Evolutionary conservation across 495 filamentous ascomycete genomes (phyloP).

Genomic region (Aspergillus diversus): DNA sequence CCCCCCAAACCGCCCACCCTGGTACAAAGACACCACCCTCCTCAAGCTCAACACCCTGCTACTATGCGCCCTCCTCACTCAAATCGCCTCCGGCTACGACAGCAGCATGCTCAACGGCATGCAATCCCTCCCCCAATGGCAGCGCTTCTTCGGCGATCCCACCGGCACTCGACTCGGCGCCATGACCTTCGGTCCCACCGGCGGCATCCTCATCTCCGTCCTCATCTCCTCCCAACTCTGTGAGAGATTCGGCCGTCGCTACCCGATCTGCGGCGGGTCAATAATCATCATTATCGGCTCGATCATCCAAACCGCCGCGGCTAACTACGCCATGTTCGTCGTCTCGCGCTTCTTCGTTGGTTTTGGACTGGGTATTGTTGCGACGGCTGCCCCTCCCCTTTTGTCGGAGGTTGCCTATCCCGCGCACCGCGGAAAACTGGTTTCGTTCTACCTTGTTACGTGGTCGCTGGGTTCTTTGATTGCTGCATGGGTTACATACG

Average conservation of each 20-base stretch:
- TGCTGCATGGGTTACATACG: constrained; percentile 13
- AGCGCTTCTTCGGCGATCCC: constrained; percentile 8
- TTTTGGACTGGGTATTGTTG: constrained; percentile 46
- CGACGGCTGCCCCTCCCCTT: constrained; percentile 47
- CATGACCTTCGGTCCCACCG: constrained; percentile 15
- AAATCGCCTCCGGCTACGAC: constrained; percentile 19
- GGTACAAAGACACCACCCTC: constrained; percentile 5
- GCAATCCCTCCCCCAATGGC: constrained; percentile 17
- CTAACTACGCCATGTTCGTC: constrained; percentile 46
- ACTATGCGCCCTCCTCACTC: constrained; percentile 11
- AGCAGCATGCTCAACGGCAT: constrained; percentile 21
- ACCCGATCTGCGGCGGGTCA: constrained; percentile 49
- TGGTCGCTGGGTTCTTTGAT: constrained; percentile 11
- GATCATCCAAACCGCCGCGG: constrained; percentile 54
- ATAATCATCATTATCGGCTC: constrained; percentile 55
- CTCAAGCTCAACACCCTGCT: constrained; percentile 14
- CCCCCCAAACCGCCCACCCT: constrained; percentile 6
- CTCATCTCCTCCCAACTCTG: constrained; percentile 25
- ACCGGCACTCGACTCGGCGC: constrained; percentile 15
- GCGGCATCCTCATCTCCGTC: constrained; percentile 12
- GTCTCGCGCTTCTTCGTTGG: constrained; percentile 47
- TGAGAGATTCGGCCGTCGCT: constrained; percentile 52
- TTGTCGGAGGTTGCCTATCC: constrained; percentile 55
- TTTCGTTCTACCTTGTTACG: constrained; percentile 57
- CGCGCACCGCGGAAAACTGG: constrained; percentile 59